These are phyloP conservation scores for Trichopus zeylanicus DNA, from an alignment of 116 monocot species.

Conservation along the genomic window DNA sequence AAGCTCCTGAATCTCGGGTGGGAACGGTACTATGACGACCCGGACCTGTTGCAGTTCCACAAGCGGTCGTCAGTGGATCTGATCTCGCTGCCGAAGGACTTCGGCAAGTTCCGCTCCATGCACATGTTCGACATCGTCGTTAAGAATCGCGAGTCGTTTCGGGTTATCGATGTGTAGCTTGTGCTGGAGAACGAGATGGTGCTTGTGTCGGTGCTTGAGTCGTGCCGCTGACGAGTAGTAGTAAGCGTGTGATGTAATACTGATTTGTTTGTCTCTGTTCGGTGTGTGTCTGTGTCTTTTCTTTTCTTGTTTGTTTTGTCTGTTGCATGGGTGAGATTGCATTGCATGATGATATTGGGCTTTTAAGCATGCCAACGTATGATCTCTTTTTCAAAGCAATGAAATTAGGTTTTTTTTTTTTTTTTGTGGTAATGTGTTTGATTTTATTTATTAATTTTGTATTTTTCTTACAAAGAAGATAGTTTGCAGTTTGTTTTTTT, in stretches of 20 bases:
- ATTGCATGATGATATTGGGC: no score
- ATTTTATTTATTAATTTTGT: no score
- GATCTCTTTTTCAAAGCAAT: no score
- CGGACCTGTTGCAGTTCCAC: slow-evolving; percentile 57
- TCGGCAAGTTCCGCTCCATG: slow-evolving; percentile 42
- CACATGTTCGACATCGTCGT: slow-evolving; percentile 87
- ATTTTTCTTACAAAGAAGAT: no score
- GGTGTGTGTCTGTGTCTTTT: no score
- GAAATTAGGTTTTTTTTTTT: no score
- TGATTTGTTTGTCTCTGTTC: no score
- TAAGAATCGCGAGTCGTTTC: slow-evolving; percentile 59
- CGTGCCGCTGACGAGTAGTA: background rate
- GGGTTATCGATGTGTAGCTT: slow-evolving; percentile 35
- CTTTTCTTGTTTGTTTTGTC: no score
- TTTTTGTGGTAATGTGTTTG: no score
- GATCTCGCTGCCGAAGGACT: slow-evolving; percentile 76
- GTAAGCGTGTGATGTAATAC: background rate
- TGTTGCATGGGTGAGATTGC: no score
- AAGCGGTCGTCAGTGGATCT: slow-evolving; percentile 55
- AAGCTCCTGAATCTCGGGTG: slow-evolving; percentile 52
- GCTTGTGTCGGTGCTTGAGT: background rate
- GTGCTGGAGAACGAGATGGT: background rate
- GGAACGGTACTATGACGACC: slow-evolving; percentile 66
- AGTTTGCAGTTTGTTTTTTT: no score
- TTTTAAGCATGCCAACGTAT: no score